phyloP scores from a whole-genome alignment of 2,329 filamentous ascomycete species.

The Setomelanomma holmii region DNA sequence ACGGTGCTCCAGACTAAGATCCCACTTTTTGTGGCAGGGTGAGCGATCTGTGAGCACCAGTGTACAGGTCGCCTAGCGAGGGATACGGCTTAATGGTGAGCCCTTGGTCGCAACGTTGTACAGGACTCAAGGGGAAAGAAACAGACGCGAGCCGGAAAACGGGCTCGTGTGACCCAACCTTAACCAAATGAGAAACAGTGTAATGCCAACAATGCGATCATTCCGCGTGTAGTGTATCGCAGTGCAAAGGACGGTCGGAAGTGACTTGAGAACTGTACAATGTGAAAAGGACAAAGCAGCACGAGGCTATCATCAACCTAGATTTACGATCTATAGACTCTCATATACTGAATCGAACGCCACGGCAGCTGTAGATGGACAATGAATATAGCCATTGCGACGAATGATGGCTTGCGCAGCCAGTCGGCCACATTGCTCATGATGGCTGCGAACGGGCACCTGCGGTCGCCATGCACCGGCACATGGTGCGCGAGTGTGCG shows the following conservation, averaged over 20 bases:
- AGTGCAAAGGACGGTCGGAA: not conserved
- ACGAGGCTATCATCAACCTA: constrained; percentile 7
- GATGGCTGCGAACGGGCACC: constrained; percentile 1
- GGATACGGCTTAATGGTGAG: constrained; percentile 5
- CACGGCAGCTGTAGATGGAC: constrained; percentile 1
- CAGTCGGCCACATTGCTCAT: constrained; percentile 2
- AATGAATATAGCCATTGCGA: constrained; percentile 4
- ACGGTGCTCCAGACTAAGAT: not conserved
- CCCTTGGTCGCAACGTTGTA: constrained; percentile 10
- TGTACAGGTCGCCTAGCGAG: constrained; percentile 5
- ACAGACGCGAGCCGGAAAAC: constrained; percentile 5
- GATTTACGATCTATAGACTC: not conserved
- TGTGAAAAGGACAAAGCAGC: constrained; percentile 1
- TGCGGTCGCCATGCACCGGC: not conserved
- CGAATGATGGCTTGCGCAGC: constrained; percentile 5
- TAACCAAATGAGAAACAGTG: constrained; percentile 2
- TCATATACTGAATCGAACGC: constrained; percentile 3
- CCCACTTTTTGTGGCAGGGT: constrained; percentile 4
- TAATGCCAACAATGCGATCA: constrained; percentile 1
- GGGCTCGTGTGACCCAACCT: constrained; percentile 7
- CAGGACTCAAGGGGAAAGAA: constrained; percentile 12
- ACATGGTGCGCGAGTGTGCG: constrained; percentile 7
- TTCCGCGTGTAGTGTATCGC: not conserved
- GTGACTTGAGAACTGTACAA: not conserved
- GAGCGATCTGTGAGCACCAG: not conserved